These are phyloP conservation scores for Mrakia blollopis DNA, from an alignment of 768 basidiomycete species.

Conservation along the genomic window DNA sequence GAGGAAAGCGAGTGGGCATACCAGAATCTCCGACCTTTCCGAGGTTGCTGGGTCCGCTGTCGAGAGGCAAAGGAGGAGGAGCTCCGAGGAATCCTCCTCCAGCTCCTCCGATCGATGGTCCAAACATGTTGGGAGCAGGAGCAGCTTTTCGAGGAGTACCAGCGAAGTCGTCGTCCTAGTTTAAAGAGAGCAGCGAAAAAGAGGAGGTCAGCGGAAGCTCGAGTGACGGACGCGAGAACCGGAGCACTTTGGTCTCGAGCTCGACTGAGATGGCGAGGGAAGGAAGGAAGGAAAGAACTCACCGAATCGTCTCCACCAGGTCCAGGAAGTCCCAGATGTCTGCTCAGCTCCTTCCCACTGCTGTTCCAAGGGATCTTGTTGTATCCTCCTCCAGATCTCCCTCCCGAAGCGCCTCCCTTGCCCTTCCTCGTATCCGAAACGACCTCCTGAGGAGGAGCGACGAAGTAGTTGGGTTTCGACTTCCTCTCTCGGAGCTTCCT, in stretches of 20 bases:
- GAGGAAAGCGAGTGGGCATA: constrained; percentile 43
- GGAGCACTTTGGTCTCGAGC: too few species aligned
- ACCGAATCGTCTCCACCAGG: constrained; percentile 35
- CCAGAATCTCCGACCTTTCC: constrained; percentile 78
- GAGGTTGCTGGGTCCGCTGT: constrained; percentile 70
- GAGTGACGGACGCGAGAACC: constrained; percentile 5
- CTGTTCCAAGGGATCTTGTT: constrained; percentile 34
- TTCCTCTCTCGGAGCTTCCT: constrained; percentile 32
- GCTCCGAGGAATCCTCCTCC: constrained; percentile 51
- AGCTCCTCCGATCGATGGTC: constrained; percentile 41
- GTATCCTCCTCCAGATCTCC: constrained; percentile 6
- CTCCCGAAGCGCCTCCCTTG: constrained; percentile 15
- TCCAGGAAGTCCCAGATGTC: constrained; percentile 41
- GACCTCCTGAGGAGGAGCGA: constrained; percentile 13
- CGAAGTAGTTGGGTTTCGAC: constrained; percentile 30
- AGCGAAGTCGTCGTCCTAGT: constrained; percentile 37
- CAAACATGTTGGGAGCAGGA: constrained; percentile 37
- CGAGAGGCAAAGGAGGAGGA: constrained; percentile 54
- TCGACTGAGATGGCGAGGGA: constrained; percentile 30
- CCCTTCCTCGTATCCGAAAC: constrained; percentile 11
- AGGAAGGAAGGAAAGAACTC: not conserved
- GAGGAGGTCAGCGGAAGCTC: too few species aligned
- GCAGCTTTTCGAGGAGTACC: constrained; percentile 32
- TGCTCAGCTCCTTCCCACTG: constrained; percentile 38
- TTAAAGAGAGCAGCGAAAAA: too few species aligned